A percentile compares a stretch with the other conserved stretches of the same genome.
phyloP scores from a whole-genome alignment of 306 rosid genomes.

The Parietaria judaica region DNA sequence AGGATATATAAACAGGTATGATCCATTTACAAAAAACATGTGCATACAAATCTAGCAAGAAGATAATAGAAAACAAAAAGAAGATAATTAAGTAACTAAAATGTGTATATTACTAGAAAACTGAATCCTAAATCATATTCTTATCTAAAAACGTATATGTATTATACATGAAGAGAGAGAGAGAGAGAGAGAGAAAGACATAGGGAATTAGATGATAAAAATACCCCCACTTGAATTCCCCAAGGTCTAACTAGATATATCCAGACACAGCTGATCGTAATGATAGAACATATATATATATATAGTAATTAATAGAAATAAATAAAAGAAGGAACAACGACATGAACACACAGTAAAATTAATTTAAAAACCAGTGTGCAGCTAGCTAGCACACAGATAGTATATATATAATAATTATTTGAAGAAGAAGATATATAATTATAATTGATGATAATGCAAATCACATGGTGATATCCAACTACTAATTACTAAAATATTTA shows the following conservation, averaged over 20 bases:
- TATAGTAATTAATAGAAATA: not conserved
- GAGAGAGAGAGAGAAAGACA: not conserved
- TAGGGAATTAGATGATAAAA: not conserved
- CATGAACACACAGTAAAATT: not conserved
- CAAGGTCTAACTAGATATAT: not conserved
- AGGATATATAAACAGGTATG: not conserved
- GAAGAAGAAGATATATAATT: no score
- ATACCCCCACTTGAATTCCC: not conserved
- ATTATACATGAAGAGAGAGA: not conserved
- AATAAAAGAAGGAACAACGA: not conserved
- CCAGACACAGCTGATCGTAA: not conserved
- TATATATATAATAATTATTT: not conserved
- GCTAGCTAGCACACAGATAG: not conserved
- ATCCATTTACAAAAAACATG: no score
- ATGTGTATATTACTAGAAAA: not conserved
- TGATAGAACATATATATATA: not conserved
- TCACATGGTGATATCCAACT: slow-evolving; percentile 30
- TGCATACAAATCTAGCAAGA: not conserved
- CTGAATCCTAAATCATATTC: no score
- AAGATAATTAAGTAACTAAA: not conserved
- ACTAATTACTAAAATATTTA: slow-evolving; percentile 12
- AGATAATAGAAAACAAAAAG: not conserved
- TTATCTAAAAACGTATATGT: not conserved
- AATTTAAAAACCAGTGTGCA: not conserved
- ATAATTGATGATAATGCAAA: slow-evolving; percentile 21